These are phyloP conservation scores for Nakaseomyces delphensis DNA, from an alignment of 1,139 yeast species.

Conservation along the genomic window DNA sequence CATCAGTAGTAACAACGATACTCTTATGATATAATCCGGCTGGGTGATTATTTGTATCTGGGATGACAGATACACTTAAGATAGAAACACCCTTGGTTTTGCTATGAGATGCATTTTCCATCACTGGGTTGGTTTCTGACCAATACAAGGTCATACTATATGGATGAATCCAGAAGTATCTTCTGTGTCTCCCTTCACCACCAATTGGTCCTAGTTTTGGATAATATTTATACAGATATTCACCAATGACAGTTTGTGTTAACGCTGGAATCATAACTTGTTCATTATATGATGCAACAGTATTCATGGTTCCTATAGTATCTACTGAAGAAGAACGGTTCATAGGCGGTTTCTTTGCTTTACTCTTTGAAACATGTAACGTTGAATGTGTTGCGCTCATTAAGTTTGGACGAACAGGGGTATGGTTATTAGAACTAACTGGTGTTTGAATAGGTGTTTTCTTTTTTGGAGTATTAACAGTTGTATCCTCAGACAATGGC, in stretches of 20 bases:
- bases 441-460: background rate
- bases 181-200: conserved; percentile 74
- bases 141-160: conserved; percentile 85
- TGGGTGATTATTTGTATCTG: conserved; percentile 81
- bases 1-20: conserved; percentile 64
- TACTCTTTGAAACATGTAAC: background rate
- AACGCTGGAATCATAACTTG: conserved; percentile 76
- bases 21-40: conserved; percentile 85
- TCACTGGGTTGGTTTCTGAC: conserved; percentile 75
- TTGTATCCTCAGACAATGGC: background rate
- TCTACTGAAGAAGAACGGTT: conserved; percentile 6
- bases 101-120: conserved; percentile 52
- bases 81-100: conserved; percentile 79
- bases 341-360: background rate
- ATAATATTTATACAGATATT: conserved; percentile 77
- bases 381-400: conserved; percentile 4
- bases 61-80: conserved; percentile 65
- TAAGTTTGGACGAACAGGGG: background rate
- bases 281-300: conserved; percentile 58
- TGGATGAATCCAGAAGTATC: conserved; percentile 96
- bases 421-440: background rate
- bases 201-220: conserved; percentile 68
- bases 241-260: conserved; percentile 91
- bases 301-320: conserved; percentile 4
- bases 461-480: background rate